These are phyloP conservation scores for Lasiodiplodia theobromae DNA, from an alignment of 2,329 filamentous ascomycete species.

Conservation along the genomic window DNA sequence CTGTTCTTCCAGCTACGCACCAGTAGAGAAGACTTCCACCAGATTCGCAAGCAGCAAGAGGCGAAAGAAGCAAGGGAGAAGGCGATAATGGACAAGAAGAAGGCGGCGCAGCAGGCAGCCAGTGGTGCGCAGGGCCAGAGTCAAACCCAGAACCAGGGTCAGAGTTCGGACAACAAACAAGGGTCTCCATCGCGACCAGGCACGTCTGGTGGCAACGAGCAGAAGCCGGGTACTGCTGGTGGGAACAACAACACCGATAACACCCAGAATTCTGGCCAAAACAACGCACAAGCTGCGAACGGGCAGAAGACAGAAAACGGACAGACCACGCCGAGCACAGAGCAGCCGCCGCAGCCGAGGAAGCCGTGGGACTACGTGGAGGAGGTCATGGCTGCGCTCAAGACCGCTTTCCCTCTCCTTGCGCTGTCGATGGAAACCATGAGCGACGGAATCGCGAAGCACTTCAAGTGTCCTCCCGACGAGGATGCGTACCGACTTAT, in stretches of 20 bases:
- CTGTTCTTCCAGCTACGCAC: slow-evolving; percentile 96
- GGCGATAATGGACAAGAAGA: slow-evolving; percentile 53
- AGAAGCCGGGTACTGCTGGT: not conserved
- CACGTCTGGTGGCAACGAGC: not conserved
- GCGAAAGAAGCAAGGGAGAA: slow-evolving; percentile 64
- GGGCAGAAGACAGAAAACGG: slow-evolving; percentile 48
- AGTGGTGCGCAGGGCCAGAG: slow-evolving; percentile 18
- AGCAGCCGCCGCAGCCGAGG: slow-evolving; percentile 55
- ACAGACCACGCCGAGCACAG: slow-evolving; percentile 43
- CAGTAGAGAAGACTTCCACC: slow-evolving; percentile 89
- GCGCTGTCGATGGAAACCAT: slow-evolving; percentile 99
- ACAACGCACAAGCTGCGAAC: slow-evolving; percentile 62
- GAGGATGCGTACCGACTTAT: slow-evolving; percentile 98
- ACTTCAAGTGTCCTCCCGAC: slow-evolving; percentile 98
- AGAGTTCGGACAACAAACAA: slow-evolving; percentile 37
- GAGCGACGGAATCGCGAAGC: slow-evolving; percentile 98
- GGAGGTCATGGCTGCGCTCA: slow-evolving; percentile 92
- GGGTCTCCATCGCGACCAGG: slow-evolving; percentile 37
- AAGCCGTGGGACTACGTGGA: slow-evolving; percentile 97
- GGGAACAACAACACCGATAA: slow-evolving; percentile 30
- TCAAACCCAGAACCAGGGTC: slow-evolving; percentile 2
- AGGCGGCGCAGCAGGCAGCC: slow-evolving; percentile 41
- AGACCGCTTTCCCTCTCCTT: slow-evolving; percentile 94
- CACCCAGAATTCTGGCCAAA: slow-evolving; percentile 28
- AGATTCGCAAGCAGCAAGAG: slow-evolving; percentile 87